phyloP scores from a whole-genome alignment of 768 basidiomycete species.

The Sporobolomyces phaffii region DNA sequence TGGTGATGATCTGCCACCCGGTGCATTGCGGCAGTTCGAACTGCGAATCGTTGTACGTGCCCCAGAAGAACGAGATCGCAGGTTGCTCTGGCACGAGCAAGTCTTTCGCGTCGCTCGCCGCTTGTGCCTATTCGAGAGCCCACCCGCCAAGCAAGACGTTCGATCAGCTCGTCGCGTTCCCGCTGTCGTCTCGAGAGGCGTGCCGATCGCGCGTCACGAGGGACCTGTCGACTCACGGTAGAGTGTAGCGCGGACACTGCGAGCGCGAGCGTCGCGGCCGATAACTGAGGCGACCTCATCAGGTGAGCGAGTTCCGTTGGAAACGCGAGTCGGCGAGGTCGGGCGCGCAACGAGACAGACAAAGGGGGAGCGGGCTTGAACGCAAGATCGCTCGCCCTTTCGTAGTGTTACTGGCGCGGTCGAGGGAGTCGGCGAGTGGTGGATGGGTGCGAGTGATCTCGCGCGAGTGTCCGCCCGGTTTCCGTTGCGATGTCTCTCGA shows the following conservation, averaged over 20 bases:
- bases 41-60: neutral
- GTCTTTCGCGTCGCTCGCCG: neutral
- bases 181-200: neutral
- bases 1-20: neutral
- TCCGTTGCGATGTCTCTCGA: too few species aligned
- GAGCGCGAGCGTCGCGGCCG: neutral
- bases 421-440: too few species aligned
- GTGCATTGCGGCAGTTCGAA: conserved; percentile 9
- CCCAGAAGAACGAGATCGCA: conserved; percentile 29
- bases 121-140: neutral
- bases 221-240: neutral
- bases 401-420: too few species aligned
- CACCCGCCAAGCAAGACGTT: neutral
- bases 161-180: neutral
- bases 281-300: neutral
- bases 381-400: too few species aligned
- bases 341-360: too few species aligned
- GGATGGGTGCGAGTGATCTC: too few species aligned
- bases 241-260: neutral
- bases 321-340: neutral
- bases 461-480: too few species aligned
- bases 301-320: neutral
- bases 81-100: neutral
- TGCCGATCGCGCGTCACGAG: neutral
- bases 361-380: too few species aligned